Evolutionary conservation across 352 stramenopile species (phyloP).

Genomic region (Pythium myriotylum): DNA sequence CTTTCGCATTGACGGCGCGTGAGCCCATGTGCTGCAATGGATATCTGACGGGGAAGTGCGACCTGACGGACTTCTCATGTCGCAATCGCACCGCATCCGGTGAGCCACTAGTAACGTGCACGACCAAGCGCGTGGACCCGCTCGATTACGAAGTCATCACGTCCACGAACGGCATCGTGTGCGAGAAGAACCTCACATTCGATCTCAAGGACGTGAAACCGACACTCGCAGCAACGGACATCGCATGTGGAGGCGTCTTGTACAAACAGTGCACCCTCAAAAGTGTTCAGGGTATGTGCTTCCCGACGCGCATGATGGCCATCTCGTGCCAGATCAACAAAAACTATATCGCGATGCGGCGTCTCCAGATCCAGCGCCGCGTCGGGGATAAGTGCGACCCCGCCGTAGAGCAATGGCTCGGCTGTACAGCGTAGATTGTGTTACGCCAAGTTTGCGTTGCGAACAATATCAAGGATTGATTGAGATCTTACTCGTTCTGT

Average conservation of each 20-base stretch:
- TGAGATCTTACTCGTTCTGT: no score
- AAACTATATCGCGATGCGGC: slow-evolving; percentile 6
- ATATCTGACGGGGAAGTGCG: slow-evolving; percentile 8
- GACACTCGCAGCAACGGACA: slow-evolving; percentile 9
- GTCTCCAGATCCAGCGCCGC: slow-evolving; percentile 7
- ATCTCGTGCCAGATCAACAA: slow-evolving; percentile 4
- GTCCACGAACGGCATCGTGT: not conserved
- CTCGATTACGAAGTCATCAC: not conserved
- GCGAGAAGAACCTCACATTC: not conserved
- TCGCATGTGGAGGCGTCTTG: slow-evolving; percentile 15
- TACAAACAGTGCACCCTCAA: slow-evolving; percentile 19
- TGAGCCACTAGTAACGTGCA: slow-evolving; percentile 12
- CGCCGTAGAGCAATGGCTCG: slow-evolving; percentile 17
- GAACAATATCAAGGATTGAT: no score
- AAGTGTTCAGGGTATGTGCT: slow-evolving; percentile 12
- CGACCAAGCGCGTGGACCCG: not conserved
- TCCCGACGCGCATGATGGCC: slow-evolving; percentile 7
- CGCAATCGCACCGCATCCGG: not conserved
- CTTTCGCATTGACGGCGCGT: not conserved
- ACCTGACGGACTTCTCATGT: slow-evolving; percentile 13
- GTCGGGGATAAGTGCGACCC: slow-evolving; percentile 17
- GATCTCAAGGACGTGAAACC: slow-evolving; percentile 13
- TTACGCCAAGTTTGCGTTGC: no score
- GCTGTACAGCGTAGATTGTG: slow-evolving; percentile 1
- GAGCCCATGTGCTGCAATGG: slow-evolving; percentile 30